Conservation (phyloP, 192 early-diverging fungal species). For the Linnemannia schmuckeri region DNA sequence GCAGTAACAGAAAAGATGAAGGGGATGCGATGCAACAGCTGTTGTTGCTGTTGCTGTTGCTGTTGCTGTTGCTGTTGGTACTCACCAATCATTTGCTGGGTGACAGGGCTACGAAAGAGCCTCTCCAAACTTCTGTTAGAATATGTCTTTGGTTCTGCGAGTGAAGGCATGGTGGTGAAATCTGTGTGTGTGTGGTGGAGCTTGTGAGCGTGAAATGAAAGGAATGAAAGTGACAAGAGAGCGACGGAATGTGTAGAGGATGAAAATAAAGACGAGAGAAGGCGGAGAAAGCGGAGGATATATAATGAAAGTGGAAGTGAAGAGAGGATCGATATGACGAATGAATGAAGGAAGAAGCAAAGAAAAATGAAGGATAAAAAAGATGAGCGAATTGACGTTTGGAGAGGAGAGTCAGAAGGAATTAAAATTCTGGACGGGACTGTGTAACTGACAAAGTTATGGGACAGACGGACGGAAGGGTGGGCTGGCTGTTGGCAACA, state of each 20-base stretch:
- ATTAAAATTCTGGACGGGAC: conserved; percentile 59
- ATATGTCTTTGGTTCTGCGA: conserved; percentile 51
- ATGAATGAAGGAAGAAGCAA: background rate
- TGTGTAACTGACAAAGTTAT: conserved; percentile 11
- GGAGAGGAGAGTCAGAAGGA: conserved; percentile 28
- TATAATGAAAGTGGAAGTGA: background rate
- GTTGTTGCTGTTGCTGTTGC: background rate
- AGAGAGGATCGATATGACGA: background rate
- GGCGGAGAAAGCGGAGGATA: conserved; percentile 1
- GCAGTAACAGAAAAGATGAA: too few species aligned
- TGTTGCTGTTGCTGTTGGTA: background rate
- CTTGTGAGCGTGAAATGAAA: background rate
- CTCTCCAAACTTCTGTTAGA: conserved; percentile 50
- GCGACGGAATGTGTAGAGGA: background rate
- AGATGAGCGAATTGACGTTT: background rate
- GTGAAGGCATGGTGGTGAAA: conserved; percentile 38
- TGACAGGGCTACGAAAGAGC: conserved; percentile 53
- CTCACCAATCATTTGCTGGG: conserved; percentile 57
- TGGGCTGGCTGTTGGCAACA: background rate
- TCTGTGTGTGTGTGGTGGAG: background rate
- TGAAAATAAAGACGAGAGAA: background rate
- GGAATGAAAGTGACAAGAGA: background rate
- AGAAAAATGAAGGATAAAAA: background rate
- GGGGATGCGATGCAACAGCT: too few species aligned
- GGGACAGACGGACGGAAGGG: background rate